These are phyloP conservation scores for Ajuga chamaepitys DNA, from an alignment of 257 asterid species.

Conservation along the genomic window DNA sequence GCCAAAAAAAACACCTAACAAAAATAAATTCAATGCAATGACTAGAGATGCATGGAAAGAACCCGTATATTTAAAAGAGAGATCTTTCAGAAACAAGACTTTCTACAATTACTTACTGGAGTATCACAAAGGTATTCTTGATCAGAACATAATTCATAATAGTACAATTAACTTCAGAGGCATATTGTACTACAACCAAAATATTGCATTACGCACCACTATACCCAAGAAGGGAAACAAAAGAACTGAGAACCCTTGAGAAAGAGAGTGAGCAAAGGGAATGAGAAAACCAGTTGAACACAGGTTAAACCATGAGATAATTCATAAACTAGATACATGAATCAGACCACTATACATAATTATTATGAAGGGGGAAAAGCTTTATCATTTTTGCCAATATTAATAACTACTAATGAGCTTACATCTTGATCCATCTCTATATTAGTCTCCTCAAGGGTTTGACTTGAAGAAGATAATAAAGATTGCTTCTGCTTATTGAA, in stretches of 20 bases:
- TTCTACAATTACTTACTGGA: too few species aligned
- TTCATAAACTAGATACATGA: background rate
- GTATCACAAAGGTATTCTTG: background rate
- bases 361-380: background rate
- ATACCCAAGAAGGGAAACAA: background rate
- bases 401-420: slow-evolving; percentile 24
- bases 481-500: slow-evolving; percentile 58
- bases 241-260: background rate
- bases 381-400: background rate
- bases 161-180: background rate
- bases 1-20: background rate
- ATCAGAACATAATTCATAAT: background rate
- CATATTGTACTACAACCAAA: background rate
- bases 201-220: background rate
- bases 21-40: background rate
- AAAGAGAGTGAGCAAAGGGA: background rate
- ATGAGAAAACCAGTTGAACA: background rate
- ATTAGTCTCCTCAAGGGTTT: slow-evolving; percentile 68
- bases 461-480: slow-evolving; percentile 38
- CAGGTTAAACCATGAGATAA: background rate
- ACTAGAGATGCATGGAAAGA: background rate
- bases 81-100: too few species aligned
- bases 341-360: background rate
- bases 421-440: slow-evolving; percentile 94
- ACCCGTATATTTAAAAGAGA: background rate